Conservation (phyloP, 2,329 filamentous ascomycete species). For the Talaromyces sp. region DNA sequence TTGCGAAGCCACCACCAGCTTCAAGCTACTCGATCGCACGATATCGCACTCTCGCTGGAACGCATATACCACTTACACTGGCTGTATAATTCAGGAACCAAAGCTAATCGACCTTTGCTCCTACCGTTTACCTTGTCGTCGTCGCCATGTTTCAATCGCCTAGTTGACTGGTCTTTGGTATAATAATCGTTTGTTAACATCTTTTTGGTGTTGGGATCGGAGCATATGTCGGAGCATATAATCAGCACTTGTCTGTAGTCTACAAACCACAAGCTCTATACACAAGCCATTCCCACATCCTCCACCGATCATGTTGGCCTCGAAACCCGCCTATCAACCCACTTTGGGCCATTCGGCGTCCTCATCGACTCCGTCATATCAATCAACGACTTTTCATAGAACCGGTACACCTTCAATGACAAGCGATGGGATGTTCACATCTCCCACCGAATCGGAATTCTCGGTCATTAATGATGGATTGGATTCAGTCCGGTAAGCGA, state of each 20-base stretch:
- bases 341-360: slow-evolving; percentile 32
- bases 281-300: no score
- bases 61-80: background rate
- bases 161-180: background rate
- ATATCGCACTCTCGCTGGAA: background rate
- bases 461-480: slow-evolving; percentile 71
- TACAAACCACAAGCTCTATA: background rate
- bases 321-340: slow-evolving; percentile 39
- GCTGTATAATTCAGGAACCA: no score
- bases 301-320: slow-evolving; percentile 36
- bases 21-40: background rate
- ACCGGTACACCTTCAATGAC: slow-evolving; percentile 28
- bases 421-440: slow-evolving; percentile 57
- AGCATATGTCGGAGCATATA: background rate
- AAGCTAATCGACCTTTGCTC: background rate
- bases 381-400: slow-evolving; percentile 29
- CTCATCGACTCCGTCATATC: slow-evolving; percentile 35
- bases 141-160: slow-evolving; percentile 6
- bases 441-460: slow-evolving; percentile 89
- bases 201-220: background rate
- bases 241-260: background rate
- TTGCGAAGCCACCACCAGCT: background rate
- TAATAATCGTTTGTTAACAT: background rate
- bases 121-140: background rate
- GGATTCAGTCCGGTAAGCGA: slow-evolving; percentile 65